Percentiles rank a stretch among this genome's conserved stretches.
Evolutionary conservation across 2,329 filamentous ascomycete genomes (phyloP).

Genomic region (Penicillium palitans): DNA sequence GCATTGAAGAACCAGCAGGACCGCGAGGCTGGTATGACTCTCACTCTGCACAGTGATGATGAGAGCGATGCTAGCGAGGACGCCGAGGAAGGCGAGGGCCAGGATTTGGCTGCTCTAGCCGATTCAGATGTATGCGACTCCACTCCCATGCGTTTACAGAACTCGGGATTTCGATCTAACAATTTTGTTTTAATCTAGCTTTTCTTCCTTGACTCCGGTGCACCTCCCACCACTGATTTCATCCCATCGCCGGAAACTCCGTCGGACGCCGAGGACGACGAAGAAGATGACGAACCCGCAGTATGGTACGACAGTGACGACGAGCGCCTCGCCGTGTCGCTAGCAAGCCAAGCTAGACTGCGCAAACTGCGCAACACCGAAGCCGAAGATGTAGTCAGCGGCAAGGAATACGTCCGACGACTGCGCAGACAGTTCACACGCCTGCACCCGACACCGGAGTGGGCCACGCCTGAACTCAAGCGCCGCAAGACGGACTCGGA

Average conservation of each 20-base stretch:
- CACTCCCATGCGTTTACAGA: not conserved
- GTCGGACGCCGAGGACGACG: slow-evolving; percentile 39
- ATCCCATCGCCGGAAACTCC: slow-evolving; percentile 39
- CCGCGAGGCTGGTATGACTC: slow-evolving; percentile 42
- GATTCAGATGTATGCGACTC: slow-evolving; percentile 65
- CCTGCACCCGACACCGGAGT: slow-evolving; percentile 62
- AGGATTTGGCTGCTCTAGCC: slow-evolving; percentile 63
- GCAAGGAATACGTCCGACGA: slow-evolving; percentile 78
- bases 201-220: slow-evolving; percentile 76
- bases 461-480: slow-evolving; percentile 56
- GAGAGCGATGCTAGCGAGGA: slow-evolving; percentile 29
- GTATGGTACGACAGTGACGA: slow-evolving; percentile 95
- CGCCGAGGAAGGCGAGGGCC: slow-evolving; percentile 42
- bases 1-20: slow-evolving; percentile 63
- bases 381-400: slow-evolving; percentile 80
- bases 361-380: slow-evolving; percentile 81
- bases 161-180: slow-evolving; percentile 6
- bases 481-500: slow-evolving; percentile 40
- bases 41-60: slow-evolving; percentile 35
- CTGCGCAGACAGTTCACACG: slow-evolving; percentile 74
- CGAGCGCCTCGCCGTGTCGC: slow-evolving; percentile 78
- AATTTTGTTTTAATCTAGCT: slow-evolving; percentile 48
- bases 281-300: slow-evolving; percentile 34
- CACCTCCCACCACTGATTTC: slow-evolving; percentile 37
- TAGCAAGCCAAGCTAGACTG: slow-evolving; percentile 71